phyloP scores from a whole-genome alignment of 257 asterid genomes.

The Solanum lignicaule region DNA sequence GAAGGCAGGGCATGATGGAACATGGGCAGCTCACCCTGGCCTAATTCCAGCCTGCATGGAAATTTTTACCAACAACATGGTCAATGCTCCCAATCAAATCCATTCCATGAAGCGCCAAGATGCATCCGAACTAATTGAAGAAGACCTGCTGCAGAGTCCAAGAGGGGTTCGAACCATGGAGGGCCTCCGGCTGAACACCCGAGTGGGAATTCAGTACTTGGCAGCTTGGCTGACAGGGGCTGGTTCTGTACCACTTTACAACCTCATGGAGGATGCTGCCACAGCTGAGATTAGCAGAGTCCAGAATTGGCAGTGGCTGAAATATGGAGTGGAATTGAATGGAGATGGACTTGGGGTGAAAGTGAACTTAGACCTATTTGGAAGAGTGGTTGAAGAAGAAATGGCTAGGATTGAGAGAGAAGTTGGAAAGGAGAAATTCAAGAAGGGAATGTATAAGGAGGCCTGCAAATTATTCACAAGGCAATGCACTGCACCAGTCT shows the following conservation, averaged over 20 bases:
- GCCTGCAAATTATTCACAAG: constrained; percentile 65
- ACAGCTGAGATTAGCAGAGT: constrained; percentile 96
- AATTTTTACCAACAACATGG: constrained; percentile 57
- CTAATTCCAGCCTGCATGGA: constrained; percentile 60
- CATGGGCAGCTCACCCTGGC: constrained; percentile 99
- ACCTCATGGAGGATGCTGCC: constrained; percentile 98
- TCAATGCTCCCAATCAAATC: constrained; percentile 52
- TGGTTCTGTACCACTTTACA: constrained; percentile 88
- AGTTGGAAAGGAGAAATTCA: constrained; percentile 65
- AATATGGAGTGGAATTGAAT: constrained; percentile 58
- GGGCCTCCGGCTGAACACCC: constrained; percentile 83
- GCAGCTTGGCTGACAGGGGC: constrained; percentile 91
- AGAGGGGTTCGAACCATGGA: constrained; percentile 74
- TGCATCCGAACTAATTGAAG: constrained; percentile 38
- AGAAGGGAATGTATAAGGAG: constrained; percentile 62
- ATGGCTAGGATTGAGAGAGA: constrained; percentile 81
- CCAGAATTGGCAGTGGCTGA: constrained; percentile 97
- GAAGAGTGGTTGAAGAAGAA: constrained; percentile 86
- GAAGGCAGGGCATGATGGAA: constrained; percentile 92
- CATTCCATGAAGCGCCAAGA: constrained; percentile 49
- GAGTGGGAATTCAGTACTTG: constrained; percentile 83
- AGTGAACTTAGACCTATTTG: constrained; percentile 61
- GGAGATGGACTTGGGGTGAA: constrained; percentile 75
- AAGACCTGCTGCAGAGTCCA: constrained; percentile 70
- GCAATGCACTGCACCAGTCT: constrained; percentile 49